Evolutionary conservation across 441 rosid genomes (phyloP).

Genomic region (Syzygium malaccense): DNA sequence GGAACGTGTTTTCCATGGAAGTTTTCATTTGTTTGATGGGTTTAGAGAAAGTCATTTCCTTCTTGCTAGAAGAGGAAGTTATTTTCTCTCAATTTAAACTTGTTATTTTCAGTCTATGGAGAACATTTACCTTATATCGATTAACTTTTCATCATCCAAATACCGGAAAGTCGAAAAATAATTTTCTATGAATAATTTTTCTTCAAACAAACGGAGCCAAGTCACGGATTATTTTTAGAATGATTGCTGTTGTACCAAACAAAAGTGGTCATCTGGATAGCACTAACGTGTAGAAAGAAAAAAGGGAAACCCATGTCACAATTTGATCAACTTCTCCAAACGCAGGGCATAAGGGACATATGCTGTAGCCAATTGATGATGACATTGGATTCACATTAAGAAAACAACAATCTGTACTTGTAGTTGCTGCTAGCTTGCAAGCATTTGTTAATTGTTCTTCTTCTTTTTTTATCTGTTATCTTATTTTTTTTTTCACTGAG

Average conservation of each 20-base stretch:
- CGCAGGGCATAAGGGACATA: background rate
- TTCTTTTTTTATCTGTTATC: background rate
- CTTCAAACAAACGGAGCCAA: background rate
- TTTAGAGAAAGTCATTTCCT: background rate
- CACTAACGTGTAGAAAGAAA: background rate
- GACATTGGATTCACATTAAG: slow-evolving; percentile 16
- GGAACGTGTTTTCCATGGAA: background rate
- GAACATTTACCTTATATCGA: rapidly evolving
- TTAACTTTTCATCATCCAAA: background rate
- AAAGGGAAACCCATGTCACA: background rate
- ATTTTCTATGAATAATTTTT: background rate
- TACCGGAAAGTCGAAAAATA: background rate
- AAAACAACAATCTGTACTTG: background rate
- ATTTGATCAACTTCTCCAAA: background rate
- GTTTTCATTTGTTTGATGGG: background rate
- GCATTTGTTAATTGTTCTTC: slow-evolving; percentile 8
- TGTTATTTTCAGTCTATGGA: rapidly evolving
- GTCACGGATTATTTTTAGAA: too few relatives aligned
- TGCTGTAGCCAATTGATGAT: background rate
- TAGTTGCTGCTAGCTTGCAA: slow-evolving; percentile 48
- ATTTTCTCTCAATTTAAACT: background rate
- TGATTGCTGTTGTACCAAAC: background rate
- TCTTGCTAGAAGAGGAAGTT: background rate
- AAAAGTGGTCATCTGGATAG: background rate
- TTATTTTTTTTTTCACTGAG: background rate